phyloP scores from a whole-genome alignment of 2,329 filamentous ascomycete species.

The Didymella sp. region DNA sequence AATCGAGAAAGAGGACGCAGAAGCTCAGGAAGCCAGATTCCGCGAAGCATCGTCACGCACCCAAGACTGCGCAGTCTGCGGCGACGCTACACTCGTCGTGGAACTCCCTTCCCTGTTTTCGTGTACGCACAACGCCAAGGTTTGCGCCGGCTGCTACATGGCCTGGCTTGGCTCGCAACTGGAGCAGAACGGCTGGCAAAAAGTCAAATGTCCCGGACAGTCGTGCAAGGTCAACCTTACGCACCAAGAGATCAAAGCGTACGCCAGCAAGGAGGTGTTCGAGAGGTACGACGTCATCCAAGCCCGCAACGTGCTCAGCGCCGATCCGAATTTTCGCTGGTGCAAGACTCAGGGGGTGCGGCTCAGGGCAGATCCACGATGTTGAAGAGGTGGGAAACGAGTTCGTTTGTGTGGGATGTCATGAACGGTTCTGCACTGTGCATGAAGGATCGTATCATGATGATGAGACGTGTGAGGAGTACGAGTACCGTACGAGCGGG shows the following conservation, averaged over 20 bases:
- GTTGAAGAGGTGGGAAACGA: conserved; percentile 55
- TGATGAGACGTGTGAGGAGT: conserved; percentile 53
- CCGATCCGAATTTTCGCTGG: conserved; percentile 60
- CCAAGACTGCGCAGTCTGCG: conserved; percentile 35
- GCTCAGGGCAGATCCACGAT: conserved; percentile 62
- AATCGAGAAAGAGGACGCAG: conserved; percentile 9
- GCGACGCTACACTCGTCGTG: conserved; percentile 19
- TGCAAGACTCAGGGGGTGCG: conserved; percentile 59
- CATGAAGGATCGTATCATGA: conserved; percentile 51
- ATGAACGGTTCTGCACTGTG: conserved; percentile 46
- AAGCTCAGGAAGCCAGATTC: background rate
- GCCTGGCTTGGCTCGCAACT: conserved; percentile 51
- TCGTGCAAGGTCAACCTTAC: conserved; percentile 57
- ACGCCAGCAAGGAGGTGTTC: conserved; percentile 29
- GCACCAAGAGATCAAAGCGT: conserved; percentile 54
- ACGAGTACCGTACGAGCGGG: conserved; percentile 43
- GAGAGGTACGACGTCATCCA: conserved; percentile 52
- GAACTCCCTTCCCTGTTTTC: conserved; percentile 31
- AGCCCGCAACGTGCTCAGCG: conserved; percentile 53
- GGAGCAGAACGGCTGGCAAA: conserved; percentile 51
- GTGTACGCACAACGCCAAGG: conserved; percentile 46
- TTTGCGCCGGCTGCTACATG: conserved; percentile 49
- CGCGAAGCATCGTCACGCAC: background rate
- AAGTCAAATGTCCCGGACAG: conserved; percentile 57
- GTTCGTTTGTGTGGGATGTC: conserved; percentile 50